Percentiles rank a stretch among this genome's conserved stretches.
Conservation (phyloP, 352 stramenopile species). For the Pythium coloratum region DNA sequence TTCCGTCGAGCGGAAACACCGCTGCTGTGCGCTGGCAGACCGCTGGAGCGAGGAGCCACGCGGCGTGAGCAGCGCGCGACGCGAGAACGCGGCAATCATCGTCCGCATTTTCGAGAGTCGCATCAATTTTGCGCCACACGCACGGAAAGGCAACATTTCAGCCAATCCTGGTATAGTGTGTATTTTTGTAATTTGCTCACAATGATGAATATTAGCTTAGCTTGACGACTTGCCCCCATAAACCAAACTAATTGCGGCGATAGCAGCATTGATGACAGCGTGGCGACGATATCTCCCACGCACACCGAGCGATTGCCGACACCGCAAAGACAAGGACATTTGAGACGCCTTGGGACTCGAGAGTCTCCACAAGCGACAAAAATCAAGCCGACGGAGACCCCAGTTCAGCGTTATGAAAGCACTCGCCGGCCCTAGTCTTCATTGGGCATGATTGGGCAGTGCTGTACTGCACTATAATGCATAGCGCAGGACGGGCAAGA, state of each 20-base stretch:
- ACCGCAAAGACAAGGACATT: neutral
- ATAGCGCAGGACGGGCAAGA: no score
- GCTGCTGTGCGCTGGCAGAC: neutral
- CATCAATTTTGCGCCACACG: constrained; percentile 12
- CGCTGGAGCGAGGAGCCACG: neutral
- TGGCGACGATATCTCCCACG: neutral
- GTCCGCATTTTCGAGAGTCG: constrained; percentile 2
- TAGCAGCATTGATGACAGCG: neutral
- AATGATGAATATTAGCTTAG: neutral
- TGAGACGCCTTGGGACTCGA: no score
- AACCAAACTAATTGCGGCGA: neutral
- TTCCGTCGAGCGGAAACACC: constrained; percentile 6
- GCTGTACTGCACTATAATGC: no score
- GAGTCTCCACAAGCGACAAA: no score
- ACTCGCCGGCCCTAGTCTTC: no score
- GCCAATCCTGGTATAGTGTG: neutral
- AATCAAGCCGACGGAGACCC: no score
- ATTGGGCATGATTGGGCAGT: no score
- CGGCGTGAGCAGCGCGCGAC: constrained; percentile 8
- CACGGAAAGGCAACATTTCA: constrained; percentile 1
- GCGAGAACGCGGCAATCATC: constrained; percentile 4
- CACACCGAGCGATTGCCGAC: neutral
- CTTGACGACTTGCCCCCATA: neutral
- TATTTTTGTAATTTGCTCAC: neutral
- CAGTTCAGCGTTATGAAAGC: no score